Percentiles rank a stretch among this genome's conserved stretches.
phyloP scores from a whole-genome alignment of 495 filamentous ascomycete genomes.

The Amniculicola lignicola region DNA sequence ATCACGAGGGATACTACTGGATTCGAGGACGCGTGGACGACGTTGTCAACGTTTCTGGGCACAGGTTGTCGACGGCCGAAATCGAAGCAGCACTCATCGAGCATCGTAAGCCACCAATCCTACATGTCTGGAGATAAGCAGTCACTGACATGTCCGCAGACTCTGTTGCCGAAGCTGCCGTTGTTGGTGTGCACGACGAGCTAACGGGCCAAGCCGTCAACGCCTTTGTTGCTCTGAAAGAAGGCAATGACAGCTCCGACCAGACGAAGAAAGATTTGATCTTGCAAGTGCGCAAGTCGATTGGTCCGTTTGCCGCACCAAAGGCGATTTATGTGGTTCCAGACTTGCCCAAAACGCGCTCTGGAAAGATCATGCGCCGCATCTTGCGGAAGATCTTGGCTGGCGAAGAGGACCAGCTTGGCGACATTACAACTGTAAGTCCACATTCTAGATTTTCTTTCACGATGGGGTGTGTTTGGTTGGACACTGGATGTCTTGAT shows the following conservation, averaged over 20 bases:
- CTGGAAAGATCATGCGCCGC: constrained; percentile 97
- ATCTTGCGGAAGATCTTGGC: constrained; percentile 96
- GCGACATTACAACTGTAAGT: constrained; percentile 87
- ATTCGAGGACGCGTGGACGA: constrained; percentile 98
- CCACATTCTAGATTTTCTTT: constrained; percentile 8
- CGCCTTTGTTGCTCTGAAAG: constrained; percentile 92
- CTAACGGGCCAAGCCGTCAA: constrained; percentile 96
- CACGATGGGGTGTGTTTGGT: too few relatives aligned
- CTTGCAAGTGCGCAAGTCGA: constrained; percentile 91
- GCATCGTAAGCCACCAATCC: constrained; percentile 60
- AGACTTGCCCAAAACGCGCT: constrained; percentile 93
- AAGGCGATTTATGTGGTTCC: constrained; percentile 88
- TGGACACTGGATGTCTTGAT: background rate
- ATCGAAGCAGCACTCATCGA: constrained; percentile 96
- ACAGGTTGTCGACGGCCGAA: constrained; percentile 93
- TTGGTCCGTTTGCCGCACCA: constrained; percentile 94
- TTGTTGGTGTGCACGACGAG: constrained; percentile 90
- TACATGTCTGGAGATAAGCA: background rate
- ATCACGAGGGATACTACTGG: constrained; percentile 99
- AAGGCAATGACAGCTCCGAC: constrained; percentile 72
- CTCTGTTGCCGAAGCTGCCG: constrained; percentile 87
- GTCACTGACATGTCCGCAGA: constrained; percentile 39
- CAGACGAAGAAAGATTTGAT: constrained; percentile 89
- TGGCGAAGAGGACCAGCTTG: constrained; percentile 93
- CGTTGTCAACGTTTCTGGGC: constrained; percentile 95